Percentiles rank a stretch among this genome's conserved stretches.
phyloP scores from a whole-genome alignment of 352 stramenopile species.

The Pythium dissotocum region DNA sequence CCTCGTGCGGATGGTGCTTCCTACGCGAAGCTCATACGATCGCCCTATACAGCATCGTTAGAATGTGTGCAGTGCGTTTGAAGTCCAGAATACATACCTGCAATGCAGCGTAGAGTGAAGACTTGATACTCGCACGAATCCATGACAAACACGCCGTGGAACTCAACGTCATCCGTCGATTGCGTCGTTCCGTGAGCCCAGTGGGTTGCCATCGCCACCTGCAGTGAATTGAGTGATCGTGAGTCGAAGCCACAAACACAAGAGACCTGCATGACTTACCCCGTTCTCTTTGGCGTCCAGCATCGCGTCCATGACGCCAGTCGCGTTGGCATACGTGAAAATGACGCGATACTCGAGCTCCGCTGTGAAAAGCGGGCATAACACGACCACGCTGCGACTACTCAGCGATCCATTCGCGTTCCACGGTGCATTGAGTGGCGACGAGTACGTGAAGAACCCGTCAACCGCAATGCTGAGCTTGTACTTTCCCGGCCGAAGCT shows the following conservation, averaged over 20 bases:
- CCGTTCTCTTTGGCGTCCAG: slow-evolving; percentile 45
- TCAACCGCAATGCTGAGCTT: slow-evolving; percentile 28
- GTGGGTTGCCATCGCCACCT: background rate
- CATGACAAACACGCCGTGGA: background rate
- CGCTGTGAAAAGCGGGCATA: slow-evolving; percentile 35
- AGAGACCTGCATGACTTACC: slow-evolving; percentile 17
- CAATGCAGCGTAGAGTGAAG: slow-evolving; percentile 18
- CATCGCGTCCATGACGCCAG: slow-evolving; percentile 42
- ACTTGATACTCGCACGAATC: slow-evolving; percentile 15
- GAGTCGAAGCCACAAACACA: too few relatives aligned
- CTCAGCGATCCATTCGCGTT: slow-evolving; percentile 7
- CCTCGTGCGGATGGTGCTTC: background rate
- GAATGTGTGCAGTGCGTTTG: background rate
- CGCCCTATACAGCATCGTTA: background rate
- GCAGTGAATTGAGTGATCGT: background rate
- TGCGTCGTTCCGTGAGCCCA: slow-evolving; percentile 10
- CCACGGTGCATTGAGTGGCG: slow-evolving; percentile 41
- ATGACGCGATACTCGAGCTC: slow-evolving; percentile 39
- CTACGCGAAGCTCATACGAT: slow-evolving; percentile 17
- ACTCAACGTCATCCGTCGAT: slow-evolving; percentile 9
- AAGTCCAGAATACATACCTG: slow-evolving; percentile 3
- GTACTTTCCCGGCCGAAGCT: slow-evolving; percentile 51
- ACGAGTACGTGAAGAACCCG: slow-evolving; percentile 30
- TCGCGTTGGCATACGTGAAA: slow-evolving; percentile 45
- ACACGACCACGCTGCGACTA: slow-evolving; percentile 34